Percentiles rank a stretch among this genome's conserved stretches.
phyloP scores from a whole-genome alignment of 176 grass and related monocot genomes.

The Sorghum bicolor region Sorghum_bicolor_NCBIv3 NC_012876.2:4733001-4733500 shows the following conservation, averaged over 20 bases:
- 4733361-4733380: not conserved
- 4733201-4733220: not conserved
- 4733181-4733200: not conserved
- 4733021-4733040: not conserved
- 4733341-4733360: not conserved
- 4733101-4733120: no score
- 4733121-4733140: not conserved
- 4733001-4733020: not conserved
- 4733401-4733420: not conserved
- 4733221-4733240: not conserved
- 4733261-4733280: not conserved
- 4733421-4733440: not conserved
- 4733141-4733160: no score
- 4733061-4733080: not conserved
- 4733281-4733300: not conserved
- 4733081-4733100: no score
- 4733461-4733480: not conserved
- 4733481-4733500: not conserved
- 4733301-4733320: not conserved
- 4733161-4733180: no score
- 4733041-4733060: not conserved
- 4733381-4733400: not conserved
- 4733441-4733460: not conserved
- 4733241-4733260: not conserved
- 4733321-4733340: not conserved